phyloP scores from a whole-genome alignment of 2,329 filamentous ascomycete species.

The Emmonsia crescens region DNA sequence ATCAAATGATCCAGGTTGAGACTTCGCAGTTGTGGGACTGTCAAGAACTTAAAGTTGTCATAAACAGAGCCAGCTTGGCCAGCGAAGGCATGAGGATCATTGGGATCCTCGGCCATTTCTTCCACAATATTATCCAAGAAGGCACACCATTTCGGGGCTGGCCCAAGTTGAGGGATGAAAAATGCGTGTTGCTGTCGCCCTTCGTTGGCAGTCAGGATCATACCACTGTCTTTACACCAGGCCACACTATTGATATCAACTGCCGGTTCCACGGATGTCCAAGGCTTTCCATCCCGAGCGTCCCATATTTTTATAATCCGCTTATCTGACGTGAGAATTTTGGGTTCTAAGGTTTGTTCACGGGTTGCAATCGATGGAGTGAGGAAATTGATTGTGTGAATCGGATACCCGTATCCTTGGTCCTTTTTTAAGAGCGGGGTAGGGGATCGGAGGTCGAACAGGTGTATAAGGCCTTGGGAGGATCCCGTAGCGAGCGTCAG shows the following conservation, averaged over 20 bases:
- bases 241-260: slow-evolving; percentile 93
- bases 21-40: slow-evolving; percentile 69
- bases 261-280: slow-evolving; percentile 90
- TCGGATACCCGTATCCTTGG: slow-evolving; percentile 87
- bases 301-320: slow-evolving; percentile 98
- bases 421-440: slow-evolving; percentile 81
- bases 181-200: slow-evolving; percentile 91
- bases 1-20: slow-evolving; percentile 82
- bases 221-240: slow-evolving; percentile 84
- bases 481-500: slow-evolving; percentile 77
- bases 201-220: slow-evolving; percentile 95
- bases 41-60: slow-evolving; percentile 99
- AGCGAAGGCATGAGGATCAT: slow-evolving; percentile 48
- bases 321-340: slow-evolving; percentile 86
- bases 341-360: slow-evolving; percentile 56
- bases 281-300: slow-evolving; percentile 66
- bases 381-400: slow-evolving; percentile 68
- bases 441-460: slow-evolving; percentile 86
- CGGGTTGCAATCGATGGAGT: slow-evolving; percentile 56
- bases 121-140: slow-evolving; percentile 97
- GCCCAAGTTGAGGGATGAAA: slow-evolving; percentile 86
- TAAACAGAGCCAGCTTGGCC: slow-evolving; percentile 61
- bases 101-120: slow-evolving; percentile 82
- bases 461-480: slow-evolving; percentile 75
- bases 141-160: slow-evolving; percentile 88